A percentile compares a stretch with the other conserved stretches of the same genome.
These are phyloP conservation scores for Simplicillium sp. DNA, from an alignment of 2,329 filamentous ascomycete genomes.

Conservation along the genomic window DNA sequence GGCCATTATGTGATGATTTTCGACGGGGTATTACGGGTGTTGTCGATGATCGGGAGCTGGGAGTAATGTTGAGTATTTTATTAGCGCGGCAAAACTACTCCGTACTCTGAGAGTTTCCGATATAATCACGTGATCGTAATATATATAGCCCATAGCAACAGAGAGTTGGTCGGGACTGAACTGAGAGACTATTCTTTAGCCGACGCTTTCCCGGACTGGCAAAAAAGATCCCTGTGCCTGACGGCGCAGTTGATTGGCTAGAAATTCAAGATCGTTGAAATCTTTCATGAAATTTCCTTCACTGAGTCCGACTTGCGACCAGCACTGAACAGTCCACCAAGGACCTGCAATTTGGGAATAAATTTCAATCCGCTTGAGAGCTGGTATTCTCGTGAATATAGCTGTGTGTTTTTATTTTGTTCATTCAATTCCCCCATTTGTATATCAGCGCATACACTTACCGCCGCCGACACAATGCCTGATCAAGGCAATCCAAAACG, in stretches of 20 bases:
- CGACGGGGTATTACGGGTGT: constrained; percentile 39
- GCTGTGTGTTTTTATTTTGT: not conserved
- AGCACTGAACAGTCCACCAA: too few species aligned
- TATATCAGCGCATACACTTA: not conserved
- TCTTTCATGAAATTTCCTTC: constrained; percentile 17
- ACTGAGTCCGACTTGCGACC: too few species aligned
- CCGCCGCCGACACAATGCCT: constrained; percentile 15
- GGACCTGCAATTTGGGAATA: too few species aligned
- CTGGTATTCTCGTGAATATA: not conserved
- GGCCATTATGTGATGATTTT: constrained; percentile 75
- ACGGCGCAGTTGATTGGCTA: constrained; percentile 15
- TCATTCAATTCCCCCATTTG: not conserved
- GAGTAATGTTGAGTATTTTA: constrained; percentile 39
- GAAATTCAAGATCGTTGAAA: constrained; percentile 17
- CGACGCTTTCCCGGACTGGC: constrained; percentile 4
- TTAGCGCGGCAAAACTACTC: constrained; percentile 39
- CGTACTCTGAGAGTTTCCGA: too few species aligned
- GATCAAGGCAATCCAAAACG: constrained; percentile 34
- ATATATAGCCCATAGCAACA: too few species aligned
- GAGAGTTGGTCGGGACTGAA: too few species aligned
- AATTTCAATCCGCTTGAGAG: not conserved
- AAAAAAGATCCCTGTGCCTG: constrained; percentile 3
- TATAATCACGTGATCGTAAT: constrained; percentile 25
- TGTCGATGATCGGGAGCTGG: constrained; percentile 35
- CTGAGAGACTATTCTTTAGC: too few species aligned